phyloP scores from a whole-genome alignment of 306 rosid genomes.

The barrel medic (Medicago truncatula) region MtrunA17r5.0-ANR NC_053046.1:43633001-43633500 shows the following conservation, averaged over 20 bases:
- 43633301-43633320: constrained; percentile 22
- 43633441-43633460: constrained; percentile 6
- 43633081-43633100: constrained; percentile 83
- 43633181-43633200: constrained; percentile 97
- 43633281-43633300: neutral
- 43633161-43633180: constrained; percentile 90
- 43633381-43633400: neutral
- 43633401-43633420: constrained; percentile 3
- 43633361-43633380: neutral
- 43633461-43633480: constrained; percentile 20
- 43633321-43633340: constrained; percentile 15
- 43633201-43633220: constrained; percentile 94
- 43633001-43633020: neutral
- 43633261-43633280: constrained; percentile 27
- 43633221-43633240: constrained; percentile 61
- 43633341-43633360: neutral
- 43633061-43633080: constrained; percentile 92
- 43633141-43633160: constrained; percentile 86
- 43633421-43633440: constrained; percentile 16
- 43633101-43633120: constrained; percentile 83
- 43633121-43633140: constrained; percentile 85
- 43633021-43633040: constrained; percentile 11
- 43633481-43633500: neutral
- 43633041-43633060: constrained; percentile 82
- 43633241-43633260: neutral